These are phyloP conservation scores for Xylaria palmicola DNA, from an alignment of 495 filamentous ascomycete genomes.

Conservation along the genomic window DNA sequence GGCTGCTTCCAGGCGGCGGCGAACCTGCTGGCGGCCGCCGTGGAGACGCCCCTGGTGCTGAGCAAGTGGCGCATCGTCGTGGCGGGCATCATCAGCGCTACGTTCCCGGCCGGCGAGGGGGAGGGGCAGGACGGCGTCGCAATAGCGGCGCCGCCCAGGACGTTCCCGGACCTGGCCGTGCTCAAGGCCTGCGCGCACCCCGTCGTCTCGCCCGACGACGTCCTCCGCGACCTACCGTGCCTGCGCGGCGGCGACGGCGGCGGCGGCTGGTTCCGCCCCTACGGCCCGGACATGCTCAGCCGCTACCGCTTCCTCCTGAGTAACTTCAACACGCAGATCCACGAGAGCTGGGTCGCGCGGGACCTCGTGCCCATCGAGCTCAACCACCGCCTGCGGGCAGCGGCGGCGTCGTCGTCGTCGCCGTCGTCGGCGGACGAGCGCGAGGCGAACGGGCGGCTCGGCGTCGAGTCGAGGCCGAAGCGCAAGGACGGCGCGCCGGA, in stretches of 20 bases:
- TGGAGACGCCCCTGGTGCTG: slow-evolving; percentile 7
- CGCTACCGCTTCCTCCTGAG: slow-evolving; percentile 17
- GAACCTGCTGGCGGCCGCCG: slow-evolving; percentile 6
- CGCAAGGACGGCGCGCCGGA: not conserved
- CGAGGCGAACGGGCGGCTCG: slow-evolving; percentile 4
- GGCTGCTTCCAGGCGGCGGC: slow-evolving; percentile 15
- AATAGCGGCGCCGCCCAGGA: slow-evolving; percentile 10
- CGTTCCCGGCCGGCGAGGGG: slow-evolving; percentile 9
- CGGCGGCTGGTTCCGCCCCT: slow-evolving; percentile 21
- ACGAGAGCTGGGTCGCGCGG: slow-evolving; percentile 12
- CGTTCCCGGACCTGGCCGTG: slow-evolving; percentile 12
- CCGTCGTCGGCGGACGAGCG: not conserved
- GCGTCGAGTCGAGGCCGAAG: slow-evolving; percentile 1
- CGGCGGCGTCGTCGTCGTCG: not conserved
- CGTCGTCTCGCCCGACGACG: slow-evolving; percentile 14
- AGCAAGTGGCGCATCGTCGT: slow-evolving; percentile 22
- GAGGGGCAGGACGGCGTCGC: not conserved
- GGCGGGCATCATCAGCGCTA: slow-evolving; percentile 9
- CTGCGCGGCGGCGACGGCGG: too few species aligned
- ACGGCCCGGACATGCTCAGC: slow-evolving; percentile 12
- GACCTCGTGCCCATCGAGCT: slow-evolving; percentile 21
- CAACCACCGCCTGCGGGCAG: slow-evolving; percentile 20
- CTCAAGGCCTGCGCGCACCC: slow-evolving; percentile 8
- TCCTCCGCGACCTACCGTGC: slow-evolving; percentile 8
- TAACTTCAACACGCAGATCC: slow-evolving; percentile 20